These are phyloP conservation scores for Coemansia javaensis DNA, from an alignment of 192 early-diverging fungal genomes.

Conservation along the genomic window DNA sequence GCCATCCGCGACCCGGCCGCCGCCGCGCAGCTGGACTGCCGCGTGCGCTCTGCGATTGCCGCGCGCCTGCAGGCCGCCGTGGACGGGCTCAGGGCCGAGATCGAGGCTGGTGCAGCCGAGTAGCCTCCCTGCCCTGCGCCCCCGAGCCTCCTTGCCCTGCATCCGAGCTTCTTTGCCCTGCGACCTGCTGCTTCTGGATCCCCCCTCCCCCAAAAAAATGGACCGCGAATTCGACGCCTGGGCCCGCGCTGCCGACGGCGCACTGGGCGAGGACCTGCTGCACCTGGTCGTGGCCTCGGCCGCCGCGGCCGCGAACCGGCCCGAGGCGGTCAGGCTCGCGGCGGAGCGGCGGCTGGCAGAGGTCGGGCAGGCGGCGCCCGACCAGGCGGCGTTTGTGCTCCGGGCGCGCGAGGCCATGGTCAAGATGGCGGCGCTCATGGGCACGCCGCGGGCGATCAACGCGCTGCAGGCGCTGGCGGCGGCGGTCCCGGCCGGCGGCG, in stretches of 20 bases:
- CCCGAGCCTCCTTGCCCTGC: too few species aligned
- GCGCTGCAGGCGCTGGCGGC: slow-evolving; percentile 17
- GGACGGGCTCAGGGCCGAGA: slow-evolving; percentile 13
- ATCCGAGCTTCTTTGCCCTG: too few species aligned
- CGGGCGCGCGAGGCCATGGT: slow-evolving; percentile 26
- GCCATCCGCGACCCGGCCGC: slow-evolving; percentile 13
- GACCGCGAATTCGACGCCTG: slow-evolving; percentile 4
- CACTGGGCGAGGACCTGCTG: slow-evolving; percentile 7
- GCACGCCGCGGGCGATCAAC: slow-evolving; percentile 31
- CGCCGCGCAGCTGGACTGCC: slow-evolving; percentile 19
- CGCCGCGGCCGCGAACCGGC: slow-evolving; percentile 17
- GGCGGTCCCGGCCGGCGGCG: neutral
- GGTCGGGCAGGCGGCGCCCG: slow-evolving; percentile 1
- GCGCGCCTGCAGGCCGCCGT: slow-evolving; percentile 23
- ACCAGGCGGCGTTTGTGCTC: slow-evolving; percentile 17
- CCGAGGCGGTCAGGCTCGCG: neutral
- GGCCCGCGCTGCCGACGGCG: slow-evolving; percentile 9
- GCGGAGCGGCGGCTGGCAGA: slow-evolving; percentile 11
- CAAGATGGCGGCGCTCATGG: slow-evolving; percentile 38
- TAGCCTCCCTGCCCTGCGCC: too few species aligned
- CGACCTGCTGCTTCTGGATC: too few species aligned
- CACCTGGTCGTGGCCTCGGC: slow-evolving; percentile 16
- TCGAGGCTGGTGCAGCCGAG: too few species aligned
- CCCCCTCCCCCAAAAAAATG: too few species aligned
- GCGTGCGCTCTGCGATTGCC: slow-evolving; percentile 26